Percentiles rank a stretch among this genome's conserved stretches.
Conservation (phyloP, 2,329 filamentous ascomycete genomes). For the Calonectria pseudoturangicola region DNA sequence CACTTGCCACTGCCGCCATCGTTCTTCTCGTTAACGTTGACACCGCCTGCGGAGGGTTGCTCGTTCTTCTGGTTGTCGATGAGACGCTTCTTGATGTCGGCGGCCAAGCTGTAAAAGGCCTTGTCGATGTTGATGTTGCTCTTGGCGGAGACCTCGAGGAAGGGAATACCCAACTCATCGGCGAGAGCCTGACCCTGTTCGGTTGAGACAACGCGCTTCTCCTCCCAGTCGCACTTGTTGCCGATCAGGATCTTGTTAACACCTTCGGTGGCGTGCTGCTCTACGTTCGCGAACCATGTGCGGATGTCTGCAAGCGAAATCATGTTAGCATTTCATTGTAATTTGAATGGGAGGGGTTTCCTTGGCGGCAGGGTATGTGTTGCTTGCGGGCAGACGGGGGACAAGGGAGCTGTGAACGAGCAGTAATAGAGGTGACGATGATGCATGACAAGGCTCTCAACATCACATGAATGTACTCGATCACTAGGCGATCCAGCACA, state of each 20-base stretch:
- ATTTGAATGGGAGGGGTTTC: not conserved
- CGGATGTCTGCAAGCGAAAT: constrained; percentile 84
- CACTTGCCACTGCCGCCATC: constrained; percentile 80
- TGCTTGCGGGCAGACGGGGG: constrained; percentile 3
- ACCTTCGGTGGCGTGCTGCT: constrained; percentile 97
- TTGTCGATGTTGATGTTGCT: constrained; percentile 99
- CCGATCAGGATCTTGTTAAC: constrained; percentile 99
- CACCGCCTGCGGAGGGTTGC: constrained; percentile 73
- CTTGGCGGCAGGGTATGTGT: constrained; percentile 2
- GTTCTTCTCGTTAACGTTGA: constrained; percentile 81
- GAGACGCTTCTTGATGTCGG: constrained; percentile 98
- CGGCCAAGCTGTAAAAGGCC: constrained; percentile 95
- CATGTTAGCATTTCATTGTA: constrained; percentile 40
- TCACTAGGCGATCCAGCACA: not conserved
- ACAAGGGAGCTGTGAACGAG: constrained; percentile 22
- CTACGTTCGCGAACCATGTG: constrained; percentile 99
- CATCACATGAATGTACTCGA: not conserved
- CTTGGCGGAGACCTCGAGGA: constrained; percentile 98
- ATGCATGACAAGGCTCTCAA: constrained; percentile 4
- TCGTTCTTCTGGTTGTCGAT: constrained; percentile 93
- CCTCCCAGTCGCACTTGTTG: constrained; percentile 99
- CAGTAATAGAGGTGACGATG: constrained; percentile 19
- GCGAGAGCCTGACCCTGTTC: constrained; percentile 95
- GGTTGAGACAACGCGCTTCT: constrained; percentile 95
- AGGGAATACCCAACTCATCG: constrained; percentile 96